These are phyloP conservation scores for Nannizzia gypsea DNA, from an alignment of 2,329 filamentous ascomycete genomes.

Conservation along the genomic window DNA sequence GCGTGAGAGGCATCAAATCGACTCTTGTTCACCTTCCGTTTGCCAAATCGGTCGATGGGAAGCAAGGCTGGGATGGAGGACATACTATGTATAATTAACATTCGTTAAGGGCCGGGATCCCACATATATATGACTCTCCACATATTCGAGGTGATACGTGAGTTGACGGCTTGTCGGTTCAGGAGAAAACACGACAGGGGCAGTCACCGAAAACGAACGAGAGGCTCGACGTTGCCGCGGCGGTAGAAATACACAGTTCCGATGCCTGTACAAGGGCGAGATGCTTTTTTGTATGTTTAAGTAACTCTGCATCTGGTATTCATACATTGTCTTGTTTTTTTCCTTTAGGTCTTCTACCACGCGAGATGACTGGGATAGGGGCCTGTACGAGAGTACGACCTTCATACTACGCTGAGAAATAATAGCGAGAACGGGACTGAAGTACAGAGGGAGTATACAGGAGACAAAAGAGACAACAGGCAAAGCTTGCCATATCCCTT, in stretches of 20 bases:
- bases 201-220: background rate
- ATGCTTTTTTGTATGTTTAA: too few species aligned
- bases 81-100: background rate
- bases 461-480: background rate
- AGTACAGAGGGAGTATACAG: too few species aligned
- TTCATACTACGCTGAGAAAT: background rate
- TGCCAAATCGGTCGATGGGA: background rate
- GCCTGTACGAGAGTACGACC: background rate
- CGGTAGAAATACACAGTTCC: background rate
- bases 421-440: too few species aligned
- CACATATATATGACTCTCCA: background rate
- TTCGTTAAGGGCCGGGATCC: background rate
- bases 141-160: background rate
- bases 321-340: background rate
- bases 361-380: background rate
- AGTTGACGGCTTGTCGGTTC: background rate
- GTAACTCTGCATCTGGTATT: background rate
- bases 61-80: background rate
- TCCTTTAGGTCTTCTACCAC: background rate
- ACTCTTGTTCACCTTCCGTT: background rate
- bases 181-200: background rate
- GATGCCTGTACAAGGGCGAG: background rate
- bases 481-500: background rate
- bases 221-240: slow-evolving; percentile 1
- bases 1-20: background rate